These are phyloP conservation scores for Cladosporium sp. DNA, from an alignment of 2,329 filamentous ascomycete species.

Conservation along the genomic window DNA sequence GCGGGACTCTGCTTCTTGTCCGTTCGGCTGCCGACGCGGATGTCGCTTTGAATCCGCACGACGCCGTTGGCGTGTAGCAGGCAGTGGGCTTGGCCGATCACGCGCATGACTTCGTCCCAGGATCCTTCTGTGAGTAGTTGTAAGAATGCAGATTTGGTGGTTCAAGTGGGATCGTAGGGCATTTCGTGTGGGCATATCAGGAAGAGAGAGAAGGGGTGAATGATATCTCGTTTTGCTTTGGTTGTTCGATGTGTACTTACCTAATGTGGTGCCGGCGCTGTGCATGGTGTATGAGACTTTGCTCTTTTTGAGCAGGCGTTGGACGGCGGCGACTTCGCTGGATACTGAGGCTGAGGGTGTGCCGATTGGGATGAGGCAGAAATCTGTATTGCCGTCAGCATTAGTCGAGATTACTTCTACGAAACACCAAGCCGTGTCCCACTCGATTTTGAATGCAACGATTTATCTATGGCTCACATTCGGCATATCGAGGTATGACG, in stretches of 20 bases:
- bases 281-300: conserved; percentile 86
- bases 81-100: conserved; percentile 78
- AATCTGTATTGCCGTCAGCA: conserved; percentile 52
- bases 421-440: too few species aligned
- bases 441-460: too few species aligned
- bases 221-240: too few species aligned
- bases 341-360: conserved; percentile 49
- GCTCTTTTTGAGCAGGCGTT: conserved; percentile 75
- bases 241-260: too few species aligned
- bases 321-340: conserved; percentile 78
- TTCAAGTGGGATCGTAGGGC: too few species aligned
- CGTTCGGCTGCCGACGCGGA: conserved; percentile 78
- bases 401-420: too few species aligned
- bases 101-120: conserved; percentile 81
- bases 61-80: conserved; percentile 74
- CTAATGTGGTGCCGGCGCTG: conserved; percentile 86
- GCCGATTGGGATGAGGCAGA: conserved; percentile 80
- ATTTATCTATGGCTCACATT: too few species aligned
- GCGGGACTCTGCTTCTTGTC: conserved; percentile 79
- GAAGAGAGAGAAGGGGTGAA: too few species aligned
- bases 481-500: not conserved
- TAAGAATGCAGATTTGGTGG: not conserved
- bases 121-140: conserved; percentile 62
- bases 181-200: too few species aligned
- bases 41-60: conserved; percentile 79